Evolutionary conservation across 371 early-diverging fungal genomes (phyloP).

Genomic region (Mortierella sp.): DNA sequence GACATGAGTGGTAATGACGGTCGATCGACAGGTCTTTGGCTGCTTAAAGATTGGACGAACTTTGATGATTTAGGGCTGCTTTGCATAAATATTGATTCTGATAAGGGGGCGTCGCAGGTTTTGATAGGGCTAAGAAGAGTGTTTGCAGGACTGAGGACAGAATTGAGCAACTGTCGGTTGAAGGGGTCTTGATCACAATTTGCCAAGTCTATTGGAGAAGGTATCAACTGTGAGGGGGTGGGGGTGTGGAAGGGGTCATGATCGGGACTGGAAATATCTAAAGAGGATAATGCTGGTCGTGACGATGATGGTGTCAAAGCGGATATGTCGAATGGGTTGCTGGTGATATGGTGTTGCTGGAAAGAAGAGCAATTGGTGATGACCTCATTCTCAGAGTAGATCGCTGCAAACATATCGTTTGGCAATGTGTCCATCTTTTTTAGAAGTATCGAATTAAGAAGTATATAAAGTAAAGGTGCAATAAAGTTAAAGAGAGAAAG

Average conservation of each 20-base stretch:
- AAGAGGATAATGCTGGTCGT: conserved; percentile 5
- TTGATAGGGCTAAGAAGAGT: conserved; percentile 10
- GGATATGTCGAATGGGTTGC: conserved; percentile 8
- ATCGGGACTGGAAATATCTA: conserved; percentile 6
- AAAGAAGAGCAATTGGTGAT: not conserved
- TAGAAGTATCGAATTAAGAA: not conserved
- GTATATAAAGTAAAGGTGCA: not conserved
- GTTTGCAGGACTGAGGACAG: conserved; percentile 17
- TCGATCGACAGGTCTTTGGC: not conserved
- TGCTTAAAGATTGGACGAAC: not conserved
- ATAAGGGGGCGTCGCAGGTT: conserved; percentile 1
- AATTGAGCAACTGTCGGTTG: conserved; percentile 20
- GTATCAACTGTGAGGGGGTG: conserved; percentile 14
- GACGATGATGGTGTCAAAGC: conserved; percentile 17
- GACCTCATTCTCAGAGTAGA: conserved; percentile 16
- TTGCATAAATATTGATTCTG: conserved; percentile 11
- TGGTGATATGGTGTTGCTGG: conserved; percentile 5
- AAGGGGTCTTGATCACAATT: conserved; percentile 19
- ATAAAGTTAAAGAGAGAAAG: not conserved
- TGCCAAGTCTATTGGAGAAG: conserved; percentile 19
- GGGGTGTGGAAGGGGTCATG: conserved; percentile 26
- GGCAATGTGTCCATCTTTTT: conserved; percentile 2
- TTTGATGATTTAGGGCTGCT: not conserved
- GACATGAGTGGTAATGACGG: not conserved
- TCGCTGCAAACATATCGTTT: conserved; percentile 21